Conservation (phyloP, 2,329 filamentous ascomycete genomes). For the Hirsutella minnesotensis region DNA sequence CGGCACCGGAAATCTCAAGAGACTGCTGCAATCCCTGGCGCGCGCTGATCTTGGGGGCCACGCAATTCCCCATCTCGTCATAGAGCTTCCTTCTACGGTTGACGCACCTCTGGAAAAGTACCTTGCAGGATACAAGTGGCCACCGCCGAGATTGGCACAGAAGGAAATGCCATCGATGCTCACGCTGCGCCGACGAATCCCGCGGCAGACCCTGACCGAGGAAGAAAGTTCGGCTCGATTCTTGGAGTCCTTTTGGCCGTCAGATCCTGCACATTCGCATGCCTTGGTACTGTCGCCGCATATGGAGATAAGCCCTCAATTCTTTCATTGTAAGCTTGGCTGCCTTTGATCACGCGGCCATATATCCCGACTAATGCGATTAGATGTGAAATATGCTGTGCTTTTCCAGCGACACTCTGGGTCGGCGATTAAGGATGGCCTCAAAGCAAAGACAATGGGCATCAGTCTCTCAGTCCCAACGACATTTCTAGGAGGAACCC, state of each 20-base stretch:
- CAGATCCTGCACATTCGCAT: slow-evolving; percentile 50
- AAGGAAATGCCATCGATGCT: slow-evolving; percentile 40
- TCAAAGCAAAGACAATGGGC: slow-evolving; percentile 53
- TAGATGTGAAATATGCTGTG: slow-evolving; percentile 63
- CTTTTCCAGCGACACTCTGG: slow-evolving; percentile 67
- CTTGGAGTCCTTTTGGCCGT: slow-evolving; percentile 81
- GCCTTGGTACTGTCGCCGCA: slow-evolving; percentile 78
- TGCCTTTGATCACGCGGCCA: not conserved
- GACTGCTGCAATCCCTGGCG: slow-evolving; percentile 65
- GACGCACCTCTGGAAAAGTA: slow-evolving; percentile 54
- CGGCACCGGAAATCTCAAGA: slow-evolving; percentile 62
- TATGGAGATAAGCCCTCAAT: slow-evolving; percentile 66
- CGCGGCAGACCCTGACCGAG: slow-evolving; percentile 43
- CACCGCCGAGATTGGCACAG: slow-evolving; percentile 30
- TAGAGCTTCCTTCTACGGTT: slow-evolving; percentile 66
- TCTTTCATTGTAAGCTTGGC: slow-evolving; percentile 58
- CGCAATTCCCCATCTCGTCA: slow-evolving; percentile 60
- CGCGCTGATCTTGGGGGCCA: slow-evolving; percentile 65
- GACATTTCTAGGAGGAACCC: slow-evolving; percentile 47
- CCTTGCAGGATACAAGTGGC: slow-evolving; percentile 56
- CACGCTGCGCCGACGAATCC: slow-evolving; percentile 64
- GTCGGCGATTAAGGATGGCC: slow-evolving; percentile 26
- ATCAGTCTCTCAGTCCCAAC: slow-evolving; percentile 69
- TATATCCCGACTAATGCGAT: slow-evolving; percentile 6
- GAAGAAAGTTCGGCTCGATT: slow-evolving; percentile 65